Conservation (phyloP, 169 alveolate species). For the Plasmodium reichenowi region DNA sequence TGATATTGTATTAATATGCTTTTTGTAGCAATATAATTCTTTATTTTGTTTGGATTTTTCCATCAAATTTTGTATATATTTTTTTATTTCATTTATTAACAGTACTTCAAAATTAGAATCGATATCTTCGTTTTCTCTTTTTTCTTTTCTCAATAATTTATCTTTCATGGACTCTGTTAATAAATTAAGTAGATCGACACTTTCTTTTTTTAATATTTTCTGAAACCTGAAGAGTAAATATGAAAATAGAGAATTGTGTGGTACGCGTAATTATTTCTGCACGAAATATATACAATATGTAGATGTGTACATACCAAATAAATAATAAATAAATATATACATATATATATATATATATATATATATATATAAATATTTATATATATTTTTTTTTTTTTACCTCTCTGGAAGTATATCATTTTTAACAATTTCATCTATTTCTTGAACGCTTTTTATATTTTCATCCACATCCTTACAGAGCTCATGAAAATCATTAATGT, state of each 20-base stretch:
- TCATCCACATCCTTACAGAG: slow-evolving; percentile 20
- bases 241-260: background rate
- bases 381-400: background rate
- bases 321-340: background rate
- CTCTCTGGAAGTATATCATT: background rate
- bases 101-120: slow-evolving; percentile 34
- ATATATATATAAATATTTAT: background rate
- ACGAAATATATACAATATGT: background rate
- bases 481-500: slow-evolving; percentile 23
- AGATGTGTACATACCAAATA: background rate
- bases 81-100: slow-evolving; percentile 31
- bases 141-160: slow-evolving; percentile 33
- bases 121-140: slow-evolving; percentile 36
- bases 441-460: background rate
- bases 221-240: background rate
- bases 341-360: background rate
- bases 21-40: slow-evolving; percentile 23
- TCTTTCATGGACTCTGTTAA: slow-evolving; percentile 39
- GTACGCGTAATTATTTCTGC: background rate
- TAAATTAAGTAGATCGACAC: slow-evolving; percentile 15
- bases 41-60: slow-evolving; percentile 25
- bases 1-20: slow-evolving; percentile 20
- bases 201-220: slow-evolving; percentile 18
- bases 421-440: slow-evolving; percentile 7
- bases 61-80: slow-evolving; percentile 33